Conservation (phyloP, 2,329 filamentous ascomycete genomes). For the Proliferodiscus dingleyae region DNA sequence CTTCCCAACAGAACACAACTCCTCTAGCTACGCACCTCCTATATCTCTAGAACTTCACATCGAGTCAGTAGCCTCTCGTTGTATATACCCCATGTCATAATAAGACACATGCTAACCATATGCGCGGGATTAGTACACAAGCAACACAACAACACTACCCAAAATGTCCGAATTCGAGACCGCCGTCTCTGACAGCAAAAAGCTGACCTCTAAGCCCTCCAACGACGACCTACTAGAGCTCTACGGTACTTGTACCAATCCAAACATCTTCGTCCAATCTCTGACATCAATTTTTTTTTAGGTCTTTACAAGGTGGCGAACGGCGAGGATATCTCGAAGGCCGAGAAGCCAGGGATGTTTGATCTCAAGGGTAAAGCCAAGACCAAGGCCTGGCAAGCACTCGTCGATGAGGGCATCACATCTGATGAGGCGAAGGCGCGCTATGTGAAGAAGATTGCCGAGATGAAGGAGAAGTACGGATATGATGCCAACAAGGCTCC, state of each 20-base stretch:
- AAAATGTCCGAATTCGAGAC: conserved; percentile 42
- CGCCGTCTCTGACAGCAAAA: conserved; percentile 59
- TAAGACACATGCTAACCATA: too few species aligned
- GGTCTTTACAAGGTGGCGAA: conserved; percentile 55
- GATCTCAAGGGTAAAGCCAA: conserved; percentile 78
- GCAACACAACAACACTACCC: conserved; percentile 1
- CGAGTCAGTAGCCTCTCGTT: too few species aligned
- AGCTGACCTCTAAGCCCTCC: conserved; percentile 59
- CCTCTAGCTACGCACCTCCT: too few species aligned
- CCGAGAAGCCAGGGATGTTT: conserved; percentile 61
- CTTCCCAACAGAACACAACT: too few species aligned
- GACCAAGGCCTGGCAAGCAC: conserved; percentile 69
- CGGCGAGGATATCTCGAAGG: conserved; percentile 52
- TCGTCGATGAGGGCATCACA: conserved; percentile 57
- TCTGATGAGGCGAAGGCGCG: conserved; percentile 65
- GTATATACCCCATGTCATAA: not conserved
- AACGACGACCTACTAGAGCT: conserved; percentile 57
- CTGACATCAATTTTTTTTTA: conserved; percentile 25
- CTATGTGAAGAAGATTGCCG: conserved; percentile 70
- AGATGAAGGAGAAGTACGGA: conserved; percentile 65
- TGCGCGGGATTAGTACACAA: too few species aligned
- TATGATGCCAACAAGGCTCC: conserved; percentile 60
- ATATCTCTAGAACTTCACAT: too few species aligned
- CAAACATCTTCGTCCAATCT: not conserved
- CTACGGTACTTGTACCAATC: conserved; percentile 19